Percentiles rank a stretch among this genome's conserved stretches.
Conservation (phyloP, 352 stramenopile genomes). For the Phytophthora syringae region DNA sequence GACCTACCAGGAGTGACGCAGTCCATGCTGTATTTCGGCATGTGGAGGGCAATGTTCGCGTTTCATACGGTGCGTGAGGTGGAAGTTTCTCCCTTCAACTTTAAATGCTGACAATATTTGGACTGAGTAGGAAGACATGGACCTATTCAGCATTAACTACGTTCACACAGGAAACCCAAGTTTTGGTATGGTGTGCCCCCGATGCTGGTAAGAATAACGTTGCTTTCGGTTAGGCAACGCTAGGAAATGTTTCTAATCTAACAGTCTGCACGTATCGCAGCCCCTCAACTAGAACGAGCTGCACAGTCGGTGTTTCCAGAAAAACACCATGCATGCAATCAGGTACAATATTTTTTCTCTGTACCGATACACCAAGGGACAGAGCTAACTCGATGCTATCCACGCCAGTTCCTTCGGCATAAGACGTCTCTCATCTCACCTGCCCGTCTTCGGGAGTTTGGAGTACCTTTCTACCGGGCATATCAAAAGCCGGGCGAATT, state of each 20-base stretch:
- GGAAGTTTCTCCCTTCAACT: background rate
- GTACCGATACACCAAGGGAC: no score
- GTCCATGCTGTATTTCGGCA: slow-evolving; percentile 95
- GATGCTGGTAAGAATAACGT: slow-evolving; percentile 45
- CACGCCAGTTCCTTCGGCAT: slow-evolving; percentile 95
- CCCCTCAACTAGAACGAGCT: slow-evolving; percentile 80
- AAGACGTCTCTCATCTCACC: slow-evolving; percentile 94
- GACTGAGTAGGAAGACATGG: slow-evolving; percentile 89
- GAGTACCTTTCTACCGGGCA: slow-evolving; percentile 81
- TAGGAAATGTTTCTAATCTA: slow-evolving; percentile 3
- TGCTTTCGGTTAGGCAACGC: background rate
- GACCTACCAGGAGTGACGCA: slow-evolving; percentile 88
- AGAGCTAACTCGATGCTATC: no score
- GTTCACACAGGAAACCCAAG: slow-evolving; percentile 92
- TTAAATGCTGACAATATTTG: slow-evolving; percentile 1
- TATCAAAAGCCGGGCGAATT: slow-evolving; percentile 91
- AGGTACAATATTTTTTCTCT: no score
- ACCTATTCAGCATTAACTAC: slow-evolving; percentile 96
- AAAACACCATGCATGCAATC: slow-evolving; percentile 81
- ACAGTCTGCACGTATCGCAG: slow-evolving; percentile 25
- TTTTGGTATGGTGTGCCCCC: slow-evolving; percentile 94
- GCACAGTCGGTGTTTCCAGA: slow-evolving; percentile 89
- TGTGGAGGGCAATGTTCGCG: slow-evolving; percentile 94
- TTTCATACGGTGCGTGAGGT: slow-evolving; percentile 85
- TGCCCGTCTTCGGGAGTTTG: slow-evolving; percentile 76